Evolutionary conservation across 176 grass and related monocot genomes (phyloP), one percentile per base, ranked within the genome.

Genomic region (Canna indica): DNA sequence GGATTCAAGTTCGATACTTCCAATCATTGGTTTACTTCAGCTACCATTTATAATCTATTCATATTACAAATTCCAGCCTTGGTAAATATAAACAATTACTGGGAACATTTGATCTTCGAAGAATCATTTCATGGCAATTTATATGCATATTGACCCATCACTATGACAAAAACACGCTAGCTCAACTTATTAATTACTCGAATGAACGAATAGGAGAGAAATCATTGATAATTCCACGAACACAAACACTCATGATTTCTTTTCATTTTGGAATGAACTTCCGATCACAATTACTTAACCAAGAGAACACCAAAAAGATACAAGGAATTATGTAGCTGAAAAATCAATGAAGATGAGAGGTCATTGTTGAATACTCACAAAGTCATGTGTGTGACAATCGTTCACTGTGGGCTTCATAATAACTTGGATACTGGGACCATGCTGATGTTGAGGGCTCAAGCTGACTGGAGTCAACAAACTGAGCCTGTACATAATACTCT

Each of bases 321-420:
- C 7, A 36, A 65, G 62, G 6, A 65, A 36, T 65, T 22, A n/a
- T 22, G 17, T 24, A 10, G 4, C 4, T 12, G 20, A 25, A 0
- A 30, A 30, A 29, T 44, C 41, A 10, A 4, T 44, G 41, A 4
- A 36, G 32, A 36, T 18, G 18, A 3, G 24, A 11, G 27, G 25
- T 15, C 57, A 60, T 12, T n/a, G 33, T 25, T 39, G 15, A 11
- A 62, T 62, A 66, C 63, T 66, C 63, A 66, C 63, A 24, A 7
- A 32, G 4, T 62, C 27, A 30, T 62, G 33, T 32, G 32, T 62
- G 59, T 30, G 59, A 62, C 10, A 5, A 0, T 26, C 39, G 33
- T 66, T 66, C 63, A 39, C 17, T 25, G 7, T 24, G 22, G 33
- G 20, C 63, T 66, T 66, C 63, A 66, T 66, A 66, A 13, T 66